Evolutionary conservation across 2,329 filamentous ascomycete species (phyloP).

Genomic region (Ascochyta clinopodiicola): DNA sequence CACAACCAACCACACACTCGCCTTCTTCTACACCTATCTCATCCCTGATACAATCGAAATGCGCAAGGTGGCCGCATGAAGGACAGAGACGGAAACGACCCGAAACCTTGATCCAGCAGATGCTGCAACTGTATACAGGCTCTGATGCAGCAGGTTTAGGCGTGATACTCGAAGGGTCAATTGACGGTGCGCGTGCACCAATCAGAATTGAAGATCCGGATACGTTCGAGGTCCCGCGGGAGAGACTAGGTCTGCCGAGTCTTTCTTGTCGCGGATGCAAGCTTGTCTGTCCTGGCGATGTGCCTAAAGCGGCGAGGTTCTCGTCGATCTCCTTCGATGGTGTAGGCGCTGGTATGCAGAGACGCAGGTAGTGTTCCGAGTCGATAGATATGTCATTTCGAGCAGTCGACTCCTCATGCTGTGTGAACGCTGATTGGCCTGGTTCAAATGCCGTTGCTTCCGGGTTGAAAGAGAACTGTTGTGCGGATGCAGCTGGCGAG

Average conservation of each 20-base stretch:
- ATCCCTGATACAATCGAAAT: slow-evolving; percentile 45
- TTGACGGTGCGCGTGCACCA: slow-evolving; percentile 18
- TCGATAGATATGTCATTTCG: slow-evolving; percentile 25
- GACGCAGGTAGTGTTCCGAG: slow-evolving; percentile 39
- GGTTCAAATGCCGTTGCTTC: slow-evolving; percentile 46
- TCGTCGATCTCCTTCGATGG: slow-evolving; percentile 29
- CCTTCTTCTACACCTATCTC: slow-evolving; percentile 32
- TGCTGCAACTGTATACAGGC: slow-evolving; percentile 43
- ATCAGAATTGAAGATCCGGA: slow-evolving; percentile 31
- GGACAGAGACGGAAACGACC: slow-evolving; percentile 47
- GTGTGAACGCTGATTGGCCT: slow-evolving; percentile 22
- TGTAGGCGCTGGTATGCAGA: slow-evolving; percentile 37
- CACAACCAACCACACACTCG: slow-evolving; percentile 42
- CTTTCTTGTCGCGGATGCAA: slow-evolving; percentile 23
- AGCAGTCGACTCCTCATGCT: slow-evolving; percentile 23
- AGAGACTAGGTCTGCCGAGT: slow-evolving; percentile 30
- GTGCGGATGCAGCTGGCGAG: slow-evolving; percentile 34
- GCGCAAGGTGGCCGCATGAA: slow-evolving; percentile 46
- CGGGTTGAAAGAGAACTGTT: slow-evolving; percentile 45
- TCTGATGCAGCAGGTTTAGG: slow-evolving; percentile 25
- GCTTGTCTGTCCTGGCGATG: slow-evolving; percentile 24
- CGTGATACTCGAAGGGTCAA: slow-evolving; percentile 10
- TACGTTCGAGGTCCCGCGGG: slow-evolving; percentile 36
- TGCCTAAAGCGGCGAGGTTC: slow-evolving; percentile 22
- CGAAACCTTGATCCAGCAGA: slow-evolving; percentile 48